Evolutionary conservation across 805 yeast species (phyloP).

Genomic region (Starmera dryadoides): DNA sequence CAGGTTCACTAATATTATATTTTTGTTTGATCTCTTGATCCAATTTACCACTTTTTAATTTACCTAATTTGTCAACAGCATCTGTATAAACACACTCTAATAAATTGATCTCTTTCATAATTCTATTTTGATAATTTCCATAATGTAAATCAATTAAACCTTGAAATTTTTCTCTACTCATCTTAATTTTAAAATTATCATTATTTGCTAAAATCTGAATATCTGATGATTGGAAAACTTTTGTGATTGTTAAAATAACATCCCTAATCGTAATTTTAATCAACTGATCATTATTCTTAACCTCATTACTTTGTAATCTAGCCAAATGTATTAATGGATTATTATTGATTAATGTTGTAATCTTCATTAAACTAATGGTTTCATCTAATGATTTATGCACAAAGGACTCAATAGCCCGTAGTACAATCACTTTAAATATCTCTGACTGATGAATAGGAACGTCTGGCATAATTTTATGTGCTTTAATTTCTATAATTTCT

Average conservation of each 20-base stretch:
- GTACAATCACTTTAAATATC: constrained; percentile 16
- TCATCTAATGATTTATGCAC: constrained; percentile 16
- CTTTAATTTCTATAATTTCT: too few species aligned
- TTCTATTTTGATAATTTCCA: constrained; percentile 5
- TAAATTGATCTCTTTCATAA: constrained; percentile 4
- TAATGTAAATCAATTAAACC: constrained; percentile 6
- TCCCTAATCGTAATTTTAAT: constrained; percentile 12
- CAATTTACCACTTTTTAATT: constrained; percentile 15
- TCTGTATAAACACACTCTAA: constrained; percentile 10
- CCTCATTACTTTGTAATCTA: constrained; percentile 5
- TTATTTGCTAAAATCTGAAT: constrained; percentile 15
- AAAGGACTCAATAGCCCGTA: constrained; percentile 19
- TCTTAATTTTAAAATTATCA: constrained; percentile 16
- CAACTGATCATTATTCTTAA: background rate
- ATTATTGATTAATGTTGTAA: constrained; percentile 15
- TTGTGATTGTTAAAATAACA: constrained; percentile 18
- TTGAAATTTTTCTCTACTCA: constrained; percentile 13
- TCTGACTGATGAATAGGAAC: background rate
- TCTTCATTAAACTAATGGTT: constrained; percentile 14
- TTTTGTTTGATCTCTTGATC: constrained; percentile 12
- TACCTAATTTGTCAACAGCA: constrained; percentile 7
- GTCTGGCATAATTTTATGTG: background rate
- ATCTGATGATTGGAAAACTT: constrained; percentile 14
- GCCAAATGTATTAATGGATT: constrained; percentile 9
- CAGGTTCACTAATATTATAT: constrained; percentile 6